These are phyloP conservation scores for Silene vulgaris DNA, from an alignment of 179 eudicot genomes.

Conservation along the genomic window DNA sequence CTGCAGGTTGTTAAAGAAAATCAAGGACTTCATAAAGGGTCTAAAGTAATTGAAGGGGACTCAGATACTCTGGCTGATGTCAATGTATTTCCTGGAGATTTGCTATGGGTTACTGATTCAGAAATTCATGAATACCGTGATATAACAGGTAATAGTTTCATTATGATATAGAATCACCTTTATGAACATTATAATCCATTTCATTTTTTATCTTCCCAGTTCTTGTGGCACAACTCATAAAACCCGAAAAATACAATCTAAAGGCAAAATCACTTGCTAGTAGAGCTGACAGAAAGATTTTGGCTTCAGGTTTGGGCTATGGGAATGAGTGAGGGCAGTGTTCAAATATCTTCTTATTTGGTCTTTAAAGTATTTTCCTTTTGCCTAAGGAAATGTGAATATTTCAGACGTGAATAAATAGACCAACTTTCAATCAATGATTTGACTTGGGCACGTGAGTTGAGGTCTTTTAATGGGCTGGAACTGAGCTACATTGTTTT, in stretches of 20 bases:
- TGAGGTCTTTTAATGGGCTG: neutral
- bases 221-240: neutral
- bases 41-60: conserved; percentile 70
- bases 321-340: too few relatives aligned
- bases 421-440: neutral
- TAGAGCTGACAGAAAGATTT: neutral
- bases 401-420: neutral
- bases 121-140: conserved; percentile 92
- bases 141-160: conserved; percentile 69
- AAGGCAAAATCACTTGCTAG: neutral
- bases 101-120: conserved; percentile 91
- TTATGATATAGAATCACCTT: conserved; percentile 2
- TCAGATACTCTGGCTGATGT: conserved; percentile 71
- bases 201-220: neutral
- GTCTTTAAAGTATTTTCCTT: too few relatives aligned
- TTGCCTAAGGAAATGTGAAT: neutral
- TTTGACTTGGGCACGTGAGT: neutral
- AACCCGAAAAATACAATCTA: neutral
- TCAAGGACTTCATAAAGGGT: conserved; percentile 85
- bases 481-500: neutral
- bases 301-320: neutral
- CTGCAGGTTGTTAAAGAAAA: conserved; percentile 96
- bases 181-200: neutral
- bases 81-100: conserved; percentile 81
- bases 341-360: too few relatives aligned